Base-by-base conservation (phyloP, 345 rosid species). In the Sonneratia caseolaris region DNA sequence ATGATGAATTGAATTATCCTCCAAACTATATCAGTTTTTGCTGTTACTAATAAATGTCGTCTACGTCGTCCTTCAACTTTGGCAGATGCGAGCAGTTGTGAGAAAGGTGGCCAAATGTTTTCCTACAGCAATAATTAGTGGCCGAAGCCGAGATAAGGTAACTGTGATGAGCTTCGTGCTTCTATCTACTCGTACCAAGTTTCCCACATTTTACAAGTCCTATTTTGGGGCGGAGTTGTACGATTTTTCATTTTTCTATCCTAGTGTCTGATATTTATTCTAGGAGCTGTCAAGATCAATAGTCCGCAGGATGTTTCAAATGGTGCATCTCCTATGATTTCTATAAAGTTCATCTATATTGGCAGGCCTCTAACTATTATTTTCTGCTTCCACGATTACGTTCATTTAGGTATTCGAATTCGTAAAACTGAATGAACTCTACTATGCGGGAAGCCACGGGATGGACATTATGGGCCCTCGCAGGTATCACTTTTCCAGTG, bases 41-140 rank as follows among this genome's bases (percentile, higher is more conserved):
- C 24, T 7, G 27, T 18, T 71, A 67, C 12, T 12, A 59, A 48
- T 24, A 37, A 71, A n/a, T 42, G 8, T 14, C 18, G 1, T 18
- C 7, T 18, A 18, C 22, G 19, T 18, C 5, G 32, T 27, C 32
- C n/a, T 27, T n/a, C 42, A 7, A 16, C 47, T 8, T 64, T 74
- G 70, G 14, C 81, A 84, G 87, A 84, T 82, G 87, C 81, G 84
- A 38, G 61, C 72, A 5, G 78, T 74, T 1, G 82, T 84, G 57
- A 66, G 72, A 49, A 69, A 79, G 37, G 72, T 78, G 13, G 82
- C 85, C 12, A 75, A 80, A 35, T 76, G 49, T 51, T 84, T 84
- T 68, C 87, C 85, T 62, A 84, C 87, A 9, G 82, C 87, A 9
- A 84, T 84, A 70, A 80, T 84, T 36, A 84, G 83, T 45, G 85